Base-by-base conservation (phyloP, 176 grass and related monocot species). In the Metroxylon sagu region DNA sequence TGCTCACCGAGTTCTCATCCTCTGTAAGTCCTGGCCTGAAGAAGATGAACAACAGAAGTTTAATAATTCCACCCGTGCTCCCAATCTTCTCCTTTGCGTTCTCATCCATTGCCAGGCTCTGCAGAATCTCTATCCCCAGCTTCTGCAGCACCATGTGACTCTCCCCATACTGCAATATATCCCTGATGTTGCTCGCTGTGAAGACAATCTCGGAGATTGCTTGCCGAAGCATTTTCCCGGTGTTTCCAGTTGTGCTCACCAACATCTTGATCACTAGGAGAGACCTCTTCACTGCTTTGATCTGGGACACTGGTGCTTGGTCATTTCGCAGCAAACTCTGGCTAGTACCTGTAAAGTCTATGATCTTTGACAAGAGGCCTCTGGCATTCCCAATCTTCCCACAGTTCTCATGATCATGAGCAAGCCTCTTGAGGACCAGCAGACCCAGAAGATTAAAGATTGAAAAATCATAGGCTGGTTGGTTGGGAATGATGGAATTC, bases 121-220 rank as follows among this genome's bases (percentile, higher is more conserved):
- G 18, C 16, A 77, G 66, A 19, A 77, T 48, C 28, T 54, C 74
- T 25, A 77, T 62, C n/a, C 39, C 74, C 49, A 62, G 49, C 3
- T 48, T 68, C 23, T 77, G 74, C 21, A 77, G 52, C 30, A 48
- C 60, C 55, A 49, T 18, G 23, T 77, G 74, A 17, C 29, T 31
- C 57, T 54, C 59, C 16, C 65, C 57, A 26, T 77, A 19, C 56
- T 69, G 49, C 31, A 77, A 48, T 52, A 77, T 39, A 49, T 62
- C 18, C 53, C 48, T 25, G 56, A 77, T 54, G 74, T 62, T 69
- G 49, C 65, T 61, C 49, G 70, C 57, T 3, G 60, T 35, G 58
- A 77, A 77, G 23, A 77, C 52, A 31, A 54, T 70, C 48, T 77
- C 66, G 18, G 50, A 77, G 35, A 70, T 62, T 61, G 50, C 56